phyloP scores from a whole-genome alignment of 805 yeast species.

The Cyberlindnera xishuangbannaensis region DNA sequence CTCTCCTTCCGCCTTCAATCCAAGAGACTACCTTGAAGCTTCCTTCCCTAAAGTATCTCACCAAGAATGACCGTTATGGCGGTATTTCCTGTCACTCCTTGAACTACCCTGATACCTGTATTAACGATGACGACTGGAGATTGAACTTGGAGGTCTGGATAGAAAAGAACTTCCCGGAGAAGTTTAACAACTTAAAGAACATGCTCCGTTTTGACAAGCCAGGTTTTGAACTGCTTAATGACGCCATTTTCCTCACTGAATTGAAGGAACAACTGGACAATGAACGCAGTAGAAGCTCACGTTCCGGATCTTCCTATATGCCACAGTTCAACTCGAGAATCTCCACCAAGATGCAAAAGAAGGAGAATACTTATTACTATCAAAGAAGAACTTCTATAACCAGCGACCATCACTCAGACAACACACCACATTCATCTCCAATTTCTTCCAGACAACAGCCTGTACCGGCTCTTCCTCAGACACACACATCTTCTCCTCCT shows the following conservation, averaged over 20 bases:
- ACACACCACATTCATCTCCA: too few relatives aligned
- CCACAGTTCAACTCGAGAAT: slow-evolving; percentile 28
- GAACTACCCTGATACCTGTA: slow-evolving; percentile 30
- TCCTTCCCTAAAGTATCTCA: slow-evolving; percentile 17
- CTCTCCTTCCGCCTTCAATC: slow-evolving; percentile 5
- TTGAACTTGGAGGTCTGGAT: slow-evolving; percentile 35
- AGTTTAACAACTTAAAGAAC: slow-evolving; percentile 33
- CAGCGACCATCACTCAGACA: too few relatives aligned
- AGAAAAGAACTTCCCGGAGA: slow-evolving; percentile 35
- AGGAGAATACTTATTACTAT: too few relatives aligned
- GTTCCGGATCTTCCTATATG: too few relatives aligned
- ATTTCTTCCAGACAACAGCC: neutral
- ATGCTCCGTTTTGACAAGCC: slow-evolving; percentile 29
- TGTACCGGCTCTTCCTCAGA: neutral
- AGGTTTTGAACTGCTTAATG: slow-evolving; percentile 26
- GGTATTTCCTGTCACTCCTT: too few relatives aligned
- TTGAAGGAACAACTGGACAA: slow-evolving; percentile 22
- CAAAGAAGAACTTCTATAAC: too few relatives aligned
- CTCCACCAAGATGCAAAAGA: slow-evolving; percentile 24
- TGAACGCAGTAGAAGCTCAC: slow-evolving; percentile 15
- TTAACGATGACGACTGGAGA: slow-evolving; percentile 41
- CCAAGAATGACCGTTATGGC: too few relatives aligned
- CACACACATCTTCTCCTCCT: too few relatives aligned
- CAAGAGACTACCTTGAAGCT: slow-evolving; percentile 3
- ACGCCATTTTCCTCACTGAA: slow-evolving; percentile 23